Conservation (phyloP, 176 grass and related monocot species). For the Stipa capillata region DNA sequence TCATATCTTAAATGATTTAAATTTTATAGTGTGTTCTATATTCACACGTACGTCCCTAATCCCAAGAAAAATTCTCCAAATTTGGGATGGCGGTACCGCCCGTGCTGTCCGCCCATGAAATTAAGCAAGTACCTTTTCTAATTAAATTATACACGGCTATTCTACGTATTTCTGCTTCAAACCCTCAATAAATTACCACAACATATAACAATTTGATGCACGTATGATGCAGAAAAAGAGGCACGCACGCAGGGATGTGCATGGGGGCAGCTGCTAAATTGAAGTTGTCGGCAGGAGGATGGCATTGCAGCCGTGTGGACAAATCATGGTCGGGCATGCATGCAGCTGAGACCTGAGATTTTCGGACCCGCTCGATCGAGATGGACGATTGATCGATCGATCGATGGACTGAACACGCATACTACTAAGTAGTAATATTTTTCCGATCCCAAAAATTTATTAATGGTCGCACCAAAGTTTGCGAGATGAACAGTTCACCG, state of each 20-base stretch:
- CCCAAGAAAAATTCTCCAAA: too few relatives aligned
- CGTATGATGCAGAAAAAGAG: not conserved
- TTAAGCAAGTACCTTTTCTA: too few relatives aligned
- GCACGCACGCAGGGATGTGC: not conserved
- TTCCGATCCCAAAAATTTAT: not conserved
- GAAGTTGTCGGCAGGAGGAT: not conserved
- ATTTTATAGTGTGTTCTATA: too few relatives aligned
- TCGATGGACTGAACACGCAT: not conserved
- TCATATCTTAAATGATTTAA: too few relatives aligned
- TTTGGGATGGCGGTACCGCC: too few relatives aligned
- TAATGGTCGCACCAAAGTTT: constrained; percentile 13
- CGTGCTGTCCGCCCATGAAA: too few relatives aligned
- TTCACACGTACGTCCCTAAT: too few relatives aligned
- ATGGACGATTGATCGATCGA: not conserved
- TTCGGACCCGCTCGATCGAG: not conserved
- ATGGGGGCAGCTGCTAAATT: not conserved
- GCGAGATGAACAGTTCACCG: not conserved
- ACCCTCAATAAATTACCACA: not conserved
- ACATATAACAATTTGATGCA: too few relatives aligned
- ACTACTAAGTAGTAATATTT: not conserved
- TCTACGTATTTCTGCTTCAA: not conserved
- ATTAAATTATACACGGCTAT: too few relatives aligned
- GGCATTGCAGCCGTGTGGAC: not conserved
- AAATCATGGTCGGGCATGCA: constrained; percentile 9
- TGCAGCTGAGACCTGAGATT: not conserved